Evolutionary conservation across 805 yeast genomes (phyloP), one percentile per base, ranked within the genome.

Genomic region (Kazachstania martiniae): DNA sequence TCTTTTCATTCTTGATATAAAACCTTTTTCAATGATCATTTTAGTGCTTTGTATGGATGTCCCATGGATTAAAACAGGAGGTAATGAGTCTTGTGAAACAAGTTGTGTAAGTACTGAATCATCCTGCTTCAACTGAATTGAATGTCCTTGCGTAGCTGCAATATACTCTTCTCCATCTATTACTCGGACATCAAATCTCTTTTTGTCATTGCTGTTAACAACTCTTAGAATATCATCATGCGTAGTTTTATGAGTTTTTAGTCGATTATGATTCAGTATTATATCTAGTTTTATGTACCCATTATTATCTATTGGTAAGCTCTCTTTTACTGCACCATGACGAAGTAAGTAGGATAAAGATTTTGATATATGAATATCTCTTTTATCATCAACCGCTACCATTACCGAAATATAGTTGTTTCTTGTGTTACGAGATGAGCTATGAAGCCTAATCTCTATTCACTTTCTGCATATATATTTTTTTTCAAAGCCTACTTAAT

Each of bases 111-210:
- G 53, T 18, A 66, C 63, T 12, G 68, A 65, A 14, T 61, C 66
- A 18, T 63, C 61, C 2, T 57, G 55, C 6, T 31, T 29, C 1
- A 75, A 61, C 21, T 53, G 49, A 4, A 89, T 58, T 0, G 94
- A 75, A 54, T 91, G 98, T 4, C 98, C 98, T 56, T 91, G 98
- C 32, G 78, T 77, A 3, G 98, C 97, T 50, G 96, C 73, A n/a
- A 89, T 72, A 4, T 44, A 58, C 5, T 51, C 56, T 8, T 44
- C 44, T 4, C 33, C 35, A 29, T 54, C 59, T 9, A 86, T 38
- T n/a, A n/a, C n/a, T n/a, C n/a, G n/a, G n/a, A n/a, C n/a, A 22
- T 67, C 65, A 56, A 77, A 89, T 34, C 98, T 55, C 43, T 77
- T 66, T 57, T 89, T 89, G 33, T 68, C 74, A 46, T 87, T 82